Base-by-base conservation (phyloP, 768 basidiomycete genomes). In the Xanthoconium stramineum region DNA sequence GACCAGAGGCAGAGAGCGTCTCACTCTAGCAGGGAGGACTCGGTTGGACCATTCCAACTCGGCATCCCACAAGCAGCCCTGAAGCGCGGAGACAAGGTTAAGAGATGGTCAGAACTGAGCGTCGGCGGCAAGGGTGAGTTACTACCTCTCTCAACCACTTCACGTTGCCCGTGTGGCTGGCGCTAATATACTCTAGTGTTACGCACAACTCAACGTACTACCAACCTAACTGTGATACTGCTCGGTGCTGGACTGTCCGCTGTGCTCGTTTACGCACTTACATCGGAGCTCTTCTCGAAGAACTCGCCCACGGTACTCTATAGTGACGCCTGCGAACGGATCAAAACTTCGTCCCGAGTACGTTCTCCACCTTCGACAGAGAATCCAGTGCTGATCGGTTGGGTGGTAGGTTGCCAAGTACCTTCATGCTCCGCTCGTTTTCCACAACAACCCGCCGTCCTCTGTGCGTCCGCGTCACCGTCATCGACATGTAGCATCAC, bases 301-400 rank as follows among this genome's bases (percentile, higher is more conserved):
- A 94, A 94, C 68, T 92, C 90, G 29, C 88, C 91, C 6, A 91
- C 91, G 5, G 88, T 90, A 29, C 72, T 94, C 33, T 91, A 91
- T 65, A 81, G 81, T 40, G 77, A 81, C 38, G 78, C 81, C 28
- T 83, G 82, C 64, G 73, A 80, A 32, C 74, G 72, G 50, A 80
- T 83, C 53, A 76, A 78, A 56, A 66, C 67, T 1, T 83, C 82
- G 3, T 67, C 73, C 19, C 71, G 69, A 65, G 81, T 83, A 58
- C 40, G 76, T 66, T 44, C 28, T 40, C 47, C 38, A 36, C 28
- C 12, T 15, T 38, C 19, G 19, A 44, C 7, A 19, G 33, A 36
- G 44, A 45, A 24, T 35, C 29, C 7, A 24, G 30, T 11, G 28
- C 36, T 46, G 33, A 51, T 57, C 39, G 24, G 37, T 47, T 2